Conservation (phyloP, 2,329 filamentous ascomycete genomes). For the Colletotrichum sp. region DNA sequence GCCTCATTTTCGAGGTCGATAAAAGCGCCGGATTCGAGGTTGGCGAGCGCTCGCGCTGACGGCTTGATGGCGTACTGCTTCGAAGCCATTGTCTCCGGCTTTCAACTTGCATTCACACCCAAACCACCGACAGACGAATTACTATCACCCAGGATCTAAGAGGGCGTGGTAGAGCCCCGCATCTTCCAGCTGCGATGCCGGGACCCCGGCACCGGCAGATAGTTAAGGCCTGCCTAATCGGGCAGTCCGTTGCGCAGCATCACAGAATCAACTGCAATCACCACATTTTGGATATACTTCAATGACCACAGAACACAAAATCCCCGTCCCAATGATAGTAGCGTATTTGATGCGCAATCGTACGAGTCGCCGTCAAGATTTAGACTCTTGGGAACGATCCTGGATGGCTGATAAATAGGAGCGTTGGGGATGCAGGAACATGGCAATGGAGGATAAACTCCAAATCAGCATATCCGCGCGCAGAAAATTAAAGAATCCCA, state of each 20-base stretch:
- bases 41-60: not conserved
- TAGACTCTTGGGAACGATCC: not conserved
- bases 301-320: not conserved
- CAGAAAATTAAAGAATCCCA: not conserved
- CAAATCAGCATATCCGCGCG: not conserved
- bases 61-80: not conserved
- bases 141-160: not conserved
- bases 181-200: not conserved
- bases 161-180: not conserved
- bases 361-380: not conserved
- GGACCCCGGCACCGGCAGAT: not conserved
- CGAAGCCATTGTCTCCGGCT: not conserved
- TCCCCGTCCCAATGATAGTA: not conserved
- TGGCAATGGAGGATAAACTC: not conserved
- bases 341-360: not conserved
- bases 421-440: not conserved
- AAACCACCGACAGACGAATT: rapidly evolving
- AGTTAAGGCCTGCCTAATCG: not conserved
- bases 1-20: not conserved
- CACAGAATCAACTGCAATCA: not conserved
- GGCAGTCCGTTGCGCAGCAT: not conserved
- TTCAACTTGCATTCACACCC: not conserved
- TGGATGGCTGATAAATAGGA: not conserved
- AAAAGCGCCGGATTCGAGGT: not conserved
- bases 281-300: not conserved